Evolutionary conservation across 768 basidiomycete genomes (phyloP), one percentile per base, ranked within the genome.

Genomic region (Suillus americanus): DNA sequence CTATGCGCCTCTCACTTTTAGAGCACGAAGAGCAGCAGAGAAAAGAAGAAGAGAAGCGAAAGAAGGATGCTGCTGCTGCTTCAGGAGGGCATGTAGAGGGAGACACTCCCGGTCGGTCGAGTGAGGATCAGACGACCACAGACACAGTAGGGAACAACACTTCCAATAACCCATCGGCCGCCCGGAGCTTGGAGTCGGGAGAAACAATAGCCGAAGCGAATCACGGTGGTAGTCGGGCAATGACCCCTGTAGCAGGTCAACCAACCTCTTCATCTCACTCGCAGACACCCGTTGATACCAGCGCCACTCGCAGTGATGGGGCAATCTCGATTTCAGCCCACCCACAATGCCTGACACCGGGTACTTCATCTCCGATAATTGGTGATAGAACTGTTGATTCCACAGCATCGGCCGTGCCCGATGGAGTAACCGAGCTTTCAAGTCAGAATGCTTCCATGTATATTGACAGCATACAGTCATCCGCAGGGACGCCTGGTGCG

Each of bases 1-100:
- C 97, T 5, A 99, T 99, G 95, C 88, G 97, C 62, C 80, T 97
- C 64, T 97, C 95, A 33, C 81, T 98, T 68, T 74, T 97, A 56
- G 97, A 99, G 64, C 95, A 99, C 71, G 96, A 98, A 77, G 95
- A 95, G 71, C 92, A 95, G 62, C 94, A 95, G 73, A 84, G 87
- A 70, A 88, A 86, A 72, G 86, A 92, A 63, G 89, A 87, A 70
- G 86, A 90, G 75, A 88, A 85, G 76, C 84, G 78, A 71, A 87
- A 86, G 77, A 80, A 80, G 59, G 81, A 81, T 37, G 76, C 74
- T 50, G 75, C 73, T 40, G 12, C 28, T 20, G 57, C 40, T 59
- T 30, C 57, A 30, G 40, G 37, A 9, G 77, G 77, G 5, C 77
- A 78, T 62, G 74, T 76, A 38, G 71, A 71, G 37, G 70, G 70